Evolutionary conservation across 257 asterid species (phyloP), one percentile per base, ranked within the genome.

Genomic region (Jasminum sambac): DNA sequence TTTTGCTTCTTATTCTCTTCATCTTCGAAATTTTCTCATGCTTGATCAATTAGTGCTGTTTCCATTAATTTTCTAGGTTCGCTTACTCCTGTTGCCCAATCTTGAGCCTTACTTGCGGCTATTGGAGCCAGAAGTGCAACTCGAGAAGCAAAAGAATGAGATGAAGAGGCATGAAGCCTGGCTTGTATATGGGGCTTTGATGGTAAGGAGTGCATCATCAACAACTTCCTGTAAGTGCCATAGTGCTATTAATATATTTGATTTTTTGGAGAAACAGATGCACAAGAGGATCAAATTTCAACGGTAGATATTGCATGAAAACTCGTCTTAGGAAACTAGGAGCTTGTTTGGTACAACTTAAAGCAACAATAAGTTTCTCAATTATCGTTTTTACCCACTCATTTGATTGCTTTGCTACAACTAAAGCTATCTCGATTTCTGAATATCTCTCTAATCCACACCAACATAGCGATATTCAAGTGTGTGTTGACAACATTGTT

Each of bases 141-240:
- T 82, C 37, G 98, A 95, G 81, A 87, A 82, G 80, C 97, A 91
- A 82, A 95, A 86, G 83, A 91, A 95, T 80, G 93, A 87, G 85
- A 79, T 84, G 80, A 95, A 91, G 85, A 88, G 98, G 82, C 96
- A 83, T 78, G 99, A 91, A 86, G 96, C 99, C 21, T 91, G 98
- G 99, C 90, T 85, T 77, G 96, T 95, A 34, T 88, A 91, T 75
- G 99, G 99, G 76, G 97, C 95, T 55, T 77, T 95, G 71, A 78
- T 87, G 92, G 99, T 95, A 83, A 75, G 81, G 62, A 39, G 12
- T 50, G 62, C 68, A 55, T 24, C 66, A 26, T 21, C 19, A 42
- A 24, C 26, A 38, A 11, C 74, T 36, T 55, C 55, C 19, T 39
- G 60, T 61, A 61, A 44, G 38, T 61, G 65, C 21, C 17, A 36